Evolutionary conservation across 768 basidiomycete genomes (phyloP), one percentile per base, ranked within the genome.

Genomic region (Lactarius pseudohatsudake): DNA sequence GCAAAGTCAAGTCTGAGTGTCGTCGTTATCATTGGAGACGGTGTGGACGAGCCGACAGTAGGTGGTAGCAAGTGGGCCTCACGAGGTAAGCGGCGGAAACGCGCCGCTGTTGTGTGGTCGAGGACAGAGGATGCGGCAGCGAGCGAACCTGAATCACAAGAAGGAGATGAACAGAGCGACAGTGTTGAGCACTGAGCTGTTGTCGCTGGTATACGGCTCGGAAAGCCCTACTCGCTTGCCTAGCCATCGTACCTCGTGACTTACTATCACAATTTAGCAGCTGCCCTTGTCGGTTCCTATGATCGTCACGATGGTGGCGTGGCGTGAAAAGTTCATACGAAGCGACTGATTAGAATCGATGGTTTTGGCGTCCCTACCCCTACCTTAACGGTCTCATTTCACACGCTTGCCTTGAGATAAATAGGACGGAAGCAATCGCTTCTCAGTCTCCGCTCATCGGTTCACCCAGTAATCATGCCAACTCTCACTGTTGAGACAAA

Each of bases 1-100:
- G 81, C 82, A 65, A 94, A 93, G 74, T 91, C 90, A 18, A 85
- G 85, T 18, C 78, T 93, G 41, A 81, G 80, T 58, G 76, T 90
- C 30, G 75, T 75, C 32, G 79, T 93, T 57, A 85, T 77, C 66
- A 82, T 92, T 57, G 86, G 87, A 10, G 82, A 86, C 60, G 88
- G 85, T n/a, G 78, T 83, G 68, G 80, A 81, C 61, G 84, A 84
- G 62, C 76, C 62, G 13, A 54, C 56, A 34, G 65, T 65, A 32
- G 64, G 65, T 6, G 65, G 69, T 6, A 59, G 70, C 36, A 71
- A 70, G 28, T 71, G 70, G 70, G 62, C 57, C 10, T 40, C 65
- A 4, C 61, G 70, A 38, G 70, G 70, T 36, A 66, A 70, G 53
- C 70, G 70, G 55, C 65, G 64, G 30, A 63, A 58, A 45, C 67